These are phyloP conservation scores for Lodderomyces theae DNA, from an alignment of 1,139 yeast species.

Conservation along the genomic window DNA sequence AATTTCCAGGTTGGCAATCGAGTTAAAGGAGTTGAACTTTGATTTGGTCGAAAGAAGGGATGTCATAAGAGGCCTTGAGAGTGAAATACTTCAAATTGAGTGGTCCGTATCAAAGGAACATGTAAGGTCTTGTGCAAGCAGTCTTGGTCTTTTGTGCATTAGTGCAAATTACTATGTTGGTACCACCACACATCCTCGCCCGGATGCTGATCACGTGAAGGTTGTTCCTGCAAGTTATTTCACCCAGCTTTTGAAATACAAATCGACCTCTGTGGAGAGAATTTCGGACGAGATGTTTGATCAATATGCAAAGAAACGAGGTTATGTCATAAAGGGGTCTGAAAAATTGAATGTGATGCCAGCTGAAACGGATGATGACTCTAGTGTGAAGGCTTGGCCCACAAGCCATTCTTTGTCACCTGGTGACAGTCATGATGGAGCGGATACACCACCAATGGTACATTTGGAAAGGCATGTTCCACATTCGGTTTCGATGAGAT, in stretches of 20 bases:
- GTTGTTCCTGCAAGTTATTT: conserved; percentile 65
- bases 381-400: neutral
- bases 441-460: neutral
- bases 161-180: conserved; percentile 58
- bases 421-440: neutral
- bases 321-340: conserved; percentile 31
- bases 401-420: neutral
- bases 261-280: conserved; percentile 42
- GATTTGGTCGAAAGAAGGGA: neutral
- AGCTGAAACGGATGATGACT: neutral
- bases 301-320: conserved; percentile 49
- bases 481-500: conserved; percentile 27
- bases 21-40: neutral
- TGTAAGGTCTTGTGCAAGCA: conserved; percentile 21
- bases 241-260: conserved; percentile 50
- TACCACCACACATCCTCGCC: conserved; percentile 53
- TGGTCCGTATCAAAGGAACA: neutral
- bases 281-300: conserved; percentile 45
- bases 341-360: neutral
- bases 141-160: conserved; percentile 49
- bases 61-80: neutral
- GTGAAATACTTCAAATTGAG: neutral
- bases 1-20: neutral
- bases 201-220: conserved; percentile 58
- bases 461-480: conserved; percentile 12